Evolutionary conservation across 805 yeast genomes (phyloP).

Genomic region (Wickerhamiella australiensis): DNA sequence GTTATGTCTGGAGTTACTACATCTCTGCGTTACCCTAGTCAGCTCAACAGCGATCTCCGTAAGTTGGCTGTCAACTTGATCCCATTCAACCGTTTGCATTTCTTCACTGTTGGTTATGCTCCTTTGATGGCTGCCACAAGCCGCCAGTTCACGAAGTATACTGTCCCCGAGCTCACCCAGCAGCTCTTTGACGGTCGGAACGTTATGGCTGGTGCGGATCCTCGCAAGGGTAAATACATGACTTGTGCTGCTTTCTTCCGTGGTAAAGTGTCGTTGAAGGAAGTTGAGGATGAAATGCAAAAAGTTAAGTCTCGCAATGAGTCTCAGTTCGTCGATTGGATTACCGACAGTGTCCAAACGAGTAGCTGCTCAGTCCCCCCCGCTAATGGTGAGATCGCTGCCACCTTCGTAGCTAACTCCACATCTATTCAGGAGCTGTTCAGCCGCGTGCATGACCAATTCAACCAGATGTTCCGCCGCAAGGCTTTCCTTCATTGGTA

Average conservation of each 20-base stretch:
- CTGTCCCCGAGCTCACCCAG: conserved; percentile 89
- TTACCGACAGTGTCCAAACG: conserved; percentile 91
- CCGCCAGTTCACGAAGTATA: conserved; percentile 69
- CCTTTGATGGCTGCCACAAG: conserved; percentile 78
- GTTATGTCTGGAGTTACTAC: conserved; percentile 97
- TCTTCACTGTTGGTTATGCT: conserved; percentile 92
- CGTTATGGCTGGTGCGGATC: conserved; percentile 95
- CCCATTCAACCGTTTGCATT: conserved; percentile 93
- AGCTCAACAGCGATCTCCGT: conserved; percentile 83
- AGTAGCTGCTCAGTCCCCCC: conserved; percentile 92
- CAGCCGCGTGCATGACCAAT: conserved; percentile 82
- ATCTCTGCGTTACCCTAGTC: conserved; percentile 90
- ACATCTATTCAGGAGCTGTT: conserved; percentile 89
- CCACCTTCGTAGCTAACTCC: conserved; percentile 88
- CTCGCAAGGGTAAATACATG: conserved; percentile 81
- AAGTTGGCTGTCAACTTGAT: conserved; percentile 89
- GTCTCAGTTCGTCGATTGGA: conserved; percentile 86
- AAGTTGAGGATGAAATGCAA: conserved; percentile 89
- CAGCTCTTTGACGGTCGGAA: conserved; percentile 88
- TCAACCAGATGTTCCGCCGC: conserved; percentile 85
- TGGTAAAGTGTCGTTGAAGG: conserved; percentile 86
- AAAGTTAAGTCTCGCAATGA: conserved; percentile 76
- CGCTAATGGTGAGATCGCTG: conserved; percentile 72
- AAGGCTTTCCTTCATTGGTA: conserved; percentile 96
- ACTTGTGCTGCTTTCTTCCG: conserved; percentile 92